phyloP scores from a whole-genome alignment of 164 flowering plant species.

The Tetrastigma voinierianum region DNA sequence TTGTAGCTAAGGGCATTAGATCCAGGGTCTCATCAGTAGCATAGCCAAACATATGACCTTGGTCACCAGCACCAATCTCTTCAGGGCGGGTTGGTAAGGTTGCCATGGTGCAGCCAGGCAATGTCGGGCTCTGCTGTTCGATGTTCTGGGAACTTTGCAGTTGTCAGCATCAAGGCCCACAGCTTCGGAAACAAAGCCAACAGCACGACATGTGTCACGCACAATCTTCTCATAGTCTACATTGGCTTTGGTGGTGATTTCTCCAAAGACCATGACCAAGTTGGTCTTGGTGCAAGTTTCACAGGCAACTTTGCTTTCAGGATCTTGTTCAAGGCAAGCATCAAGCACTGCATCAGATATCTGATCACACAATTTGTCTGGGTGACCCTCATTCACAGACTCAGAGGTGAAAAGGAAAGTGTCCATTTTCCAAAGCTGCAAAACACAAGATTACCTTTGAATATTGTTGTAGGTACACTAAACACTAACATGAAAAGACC shows the following conservation, averaged over 20 bases:
- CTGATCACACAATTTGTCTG: conserved; percentile 77
- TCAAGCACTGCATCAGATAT: conserved; percentile 71
- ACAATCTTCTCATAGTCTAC: conserved; percentile 67
- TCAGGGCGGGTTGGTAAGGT: conserved; percentile 64
- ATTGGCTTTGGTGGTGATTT: conserved; percentile 62
- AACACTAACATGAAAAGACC: not conserved
- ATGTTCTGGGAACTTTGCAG: conserved; percentile 57
- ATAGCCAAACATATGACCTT: conserved; percentile 62
- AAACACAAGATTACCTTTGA: not conserved
- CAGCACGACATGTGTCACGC: conserved; percentile 54
- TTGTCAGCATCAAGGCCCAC: conserved; percentile 72
- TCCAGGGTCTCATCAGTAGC: conserved; percentile 62
- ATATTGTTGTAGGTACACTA: not conserved
- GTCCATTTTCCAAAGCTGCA: conserved; percentile 35
- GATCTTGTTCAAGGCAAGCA: conserved; percentile 66
- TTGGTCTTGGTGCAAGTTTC: conserved; percentile 62
- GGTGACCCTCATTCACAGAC: conserved; percentile 68
- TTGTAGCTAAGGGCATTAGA: conserved; percentile 66
- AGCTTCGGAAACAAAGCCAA: conserved; percentile 63
- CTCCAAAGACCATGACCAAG: conserved; percentile 65
- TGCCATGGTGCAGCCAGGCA: conserved; percentile 66
- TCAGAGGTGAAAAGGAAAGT: conserved; percentile 70
- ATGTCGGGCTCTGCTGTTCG: conserved; percentile 62
- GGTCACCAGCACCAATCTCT: conserved; percentile 74
- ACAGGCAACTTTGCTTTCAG: conserved; percentile 65